phyloP scores from a whole-genome alignment of 352 stramenopile species.

The Phytophthora lateralis region DNA sequence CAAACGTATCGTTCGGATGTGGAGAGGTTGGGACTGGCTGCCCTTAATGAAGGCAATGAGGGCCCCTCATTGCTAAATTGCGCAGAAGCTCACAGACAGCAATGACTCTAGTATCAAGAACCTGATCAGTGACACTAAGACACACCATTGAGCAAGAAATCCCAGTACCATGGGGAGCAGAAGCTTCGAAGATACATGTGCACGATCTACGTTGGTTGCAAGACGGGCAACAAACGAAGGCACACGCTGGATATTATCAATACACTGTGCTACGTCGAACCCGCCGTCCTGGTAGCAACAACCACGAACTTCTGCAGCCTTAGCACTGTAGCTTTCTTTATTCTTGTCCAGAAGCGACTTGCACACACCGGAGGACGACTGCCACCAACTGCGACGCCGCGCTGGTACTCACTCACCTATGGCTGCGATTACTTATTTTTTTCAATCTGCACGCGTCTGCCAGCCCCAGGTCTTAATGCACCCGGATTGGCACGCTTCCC shows the following conservation, averaged over 20 bases:
- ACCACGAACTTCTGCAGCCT: slow-evolving; percentile 20
- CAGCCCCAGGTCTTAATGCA: slow-evolving; percentile 14
- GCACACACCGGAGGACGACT: slow-evolving; percentile 16
- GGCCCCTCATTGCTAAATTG: no score
- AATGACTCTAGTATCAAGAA: no score
- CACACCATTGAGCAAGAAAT: no score
- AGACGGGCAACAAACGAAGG: background rate
- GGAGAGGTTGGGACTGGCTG: no score
- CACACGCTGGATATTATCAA: slow-evolving; percentile 33
- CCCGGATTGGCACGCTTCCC: slow-evolving; percentile 7
- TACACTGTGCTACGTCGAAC: slow-evolving; percentile 26
- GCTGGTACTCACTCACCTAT: slow-evolving; percentile 19
- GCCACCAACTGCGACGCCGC: slow-evolving; percentile 6
- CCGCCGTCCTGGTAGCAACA: slow-evolving; percentile 24
- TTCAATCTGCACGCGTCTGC: slow-evolving; percentile 24
- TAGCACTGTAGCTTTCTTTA: slow-evolving; percentile 28
- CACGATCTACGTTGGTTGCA: background rate
- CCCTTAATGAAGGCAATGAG: no score
- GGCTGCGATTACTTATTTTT: slow-evolving; percentile 36
- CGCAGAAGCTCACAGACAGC: no score
- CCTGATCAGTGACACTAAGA: no score
- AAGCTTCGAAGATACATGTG: no score
- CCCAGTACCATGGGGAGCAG: no score
- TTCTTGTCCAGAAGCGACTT: slow-evolving; percentile 13
- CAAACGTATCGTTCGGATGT: no score